phyloP scores from a whole-genome alignment of 768 basidiomycete genomes.

The Kwoniella sp. region DNA sequence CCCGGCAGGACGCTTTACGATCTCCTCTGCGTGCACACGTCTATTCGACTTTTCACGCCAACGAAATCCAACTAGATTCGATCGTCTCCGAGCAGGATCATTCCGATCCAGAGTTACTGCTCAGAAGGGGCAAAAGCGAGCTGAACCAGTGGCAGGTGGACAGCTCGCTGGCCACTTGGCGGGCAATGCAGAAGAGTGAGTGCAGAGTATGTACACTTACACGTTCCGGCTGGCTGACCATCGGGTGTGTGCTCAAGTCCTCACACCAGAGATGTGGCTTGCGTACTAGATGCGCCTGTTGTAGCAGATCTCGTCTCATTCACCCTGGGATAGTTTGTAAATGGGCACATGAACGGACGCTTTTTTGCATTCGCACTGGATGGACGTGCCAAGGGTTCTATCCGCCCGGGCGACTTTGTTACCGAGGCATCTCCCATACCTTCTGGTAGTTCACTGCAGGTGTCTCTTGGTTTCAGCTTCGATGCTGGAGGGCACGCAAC shows the following conservation, averaged over 20 bases:
- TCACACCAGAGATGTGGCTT: conserved; percentile 43
- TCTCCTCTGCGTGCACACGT: conserved; percentile 44
- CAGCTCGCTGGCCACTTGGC: conserved; percentile 71
- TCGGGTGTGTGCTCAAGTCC: conserved; percentile 9
- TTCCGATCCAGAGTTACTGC: conserved; percentile 58
- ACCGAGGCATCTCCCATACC: no score
- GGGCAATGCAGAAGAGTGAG: conserved; percentile 63
- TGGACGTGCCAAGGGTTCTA: no score
- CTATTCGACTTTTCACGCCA: conserved; percentile 32
- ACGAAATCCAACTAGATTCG: conserved; percentile 41
- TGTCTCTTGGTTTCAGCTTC: no score
- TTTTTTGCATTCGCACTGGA: no score
- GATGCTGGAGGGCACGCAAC: no score
- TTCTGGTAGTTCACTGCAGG: no score
- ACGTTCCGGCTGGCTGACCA: conserved; percentile 5
- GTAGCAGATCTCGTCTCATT: no score
- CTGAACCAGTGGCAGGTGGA: conserved; percentile 64
- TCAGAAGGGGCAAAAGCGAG: conserved; percentile 36
- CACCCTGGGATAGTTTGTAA: no score
- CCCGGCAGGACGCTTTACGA: conserved; percentile 24
- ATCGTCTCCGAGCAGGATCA: conserved; percentile 48
- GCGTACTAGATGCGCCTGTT: no score
- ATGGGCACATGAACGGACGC: no score
- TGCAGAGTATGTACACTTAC: conserved; percentile 2
- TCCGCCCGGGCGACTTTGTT: no score